Base-by-base conservation (phyloP, 2,329 filamentous ascomycete species). In the Pseudomassariella vexata region DNA sequence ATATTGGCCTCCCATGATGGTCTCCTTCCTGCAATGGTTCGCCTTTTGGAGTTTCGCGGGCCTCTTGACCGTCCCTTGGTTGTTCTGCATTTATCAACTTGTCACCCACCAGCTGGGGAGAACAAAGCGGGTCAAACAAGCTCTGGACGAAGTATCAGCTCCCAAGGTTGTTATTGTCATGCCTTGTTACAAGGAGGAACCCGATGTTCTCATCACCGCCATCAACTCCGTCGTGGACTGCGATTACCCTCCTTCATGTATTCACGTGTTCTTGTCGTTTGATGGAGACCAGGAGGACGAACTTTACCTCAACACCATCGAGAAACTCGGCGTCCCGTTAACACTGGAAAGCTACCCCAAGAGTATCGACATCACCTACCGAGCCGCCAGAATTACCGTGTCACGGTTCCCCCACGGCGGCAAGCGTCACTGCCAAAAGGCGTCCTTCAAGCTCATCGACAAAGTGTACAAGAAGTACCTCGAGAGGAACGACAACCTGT, bases 81-180 rank as follows among this genome's bases (percentile, higher is more conserved):
- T 95, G 4, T 85, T 95, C 52, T 95, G 89, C 57, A 75, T 96
- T 35, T 95, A 94, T 53, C 84, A 94, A 50, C 74, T 95, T 5
- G 84, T 94, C 35, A 94, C 85, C 7, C 84, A 92, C 47, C 83
- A 86, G 20, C 69, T 96, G 17, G 89, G 90, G 15, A 77, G 87
- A 42, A 80, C 73, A 24, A 87, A 86, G 55, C 75, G 82, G 32
- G 85, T 95, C 52, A 89, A 94, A 54, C 76, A 85, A 42, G 77
- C 87, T 1, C 71, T 95, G 30, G 86, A 95, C 55, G 86, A 94
- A 52, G 65, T 76, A 3, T 88, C 82, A 1, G 89, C 92, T 0
- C 92, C 90, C 2, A 96, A 96, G 59, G 84, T 94, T 11, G 87
- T 95, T 41, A 84, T 96, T 38, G 82, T 96, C 37, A 95, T 96